Evolutionary conservation across 768 basidiomycete species (phyloP).

Genomic region (Cystobasidium onofrii): DNA sequence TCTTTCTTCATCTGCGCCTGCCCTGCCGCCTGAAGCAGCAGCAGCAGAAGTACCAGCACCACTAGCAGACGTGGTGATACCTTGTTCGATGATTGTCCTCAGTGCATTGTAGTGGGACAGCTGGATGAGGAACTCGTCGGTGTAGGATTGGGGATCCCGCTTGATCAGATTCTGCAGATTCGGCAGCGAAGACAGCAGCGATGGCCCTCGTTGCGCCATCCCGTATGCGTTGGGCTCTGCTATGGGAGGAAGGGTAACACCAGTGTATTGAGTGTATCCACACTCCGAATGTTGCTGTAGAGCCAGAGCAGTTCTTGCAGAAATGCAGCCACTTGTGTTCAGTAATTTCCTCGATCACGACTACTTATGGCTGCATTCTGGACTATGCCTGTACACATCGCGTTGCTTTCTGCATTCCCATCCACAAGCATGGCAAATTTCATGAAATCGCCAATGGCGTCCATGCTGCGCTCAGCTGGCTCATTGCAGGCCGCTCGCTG

Average conservation of each 20-base stretch:
- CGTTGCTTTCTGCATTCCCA: neutral
- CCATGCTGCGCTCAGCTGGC: neutral
- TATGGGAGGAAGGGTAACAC: too few species aligned
- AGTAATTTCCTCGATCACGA: too few species aligned
- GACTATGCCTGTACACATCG: too few species aligned
- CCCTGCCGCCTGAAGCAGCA: constrained; percentile 33
- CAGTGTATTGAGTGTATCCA: too few species aligned
- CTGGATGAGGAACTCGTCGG: constrained; percentile 91
- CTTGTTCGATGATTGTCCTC: constrained; percentile 56
- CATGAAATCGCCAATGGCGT: neutral
- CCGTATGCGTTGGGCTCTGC: too few species aligned
- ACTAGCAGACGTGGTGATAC: constrained; percentile 25
- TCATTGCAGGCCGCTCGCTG: neutral
- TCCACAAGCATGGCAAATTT: neutral
- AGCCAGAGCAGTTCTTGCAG: neutral
- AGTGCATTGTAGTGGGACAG: constrained; percentile 90
- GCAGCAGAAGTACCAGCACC: constrained; percentile 30
- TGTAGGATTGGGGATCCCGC: constrained; percentile 77
- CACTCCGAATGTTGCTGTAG: neutral
- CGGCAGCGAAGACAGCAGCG: constrained; percentile 80
- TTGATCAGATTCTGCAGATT: constrained; percentile 97
- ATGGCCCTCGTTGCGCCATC: constrained; percentile 40
- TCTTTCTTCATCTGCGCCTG: constrained; percentile 59
- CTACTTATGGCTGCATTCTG: too few species aligned
- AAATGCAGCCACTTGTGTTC: neutral